These are phyloP conservation scores for Exobasidium rhododendri DNA, from an alignment of 1,284 basidiomycete genomes.

Conservation along the genomic window DNA sequence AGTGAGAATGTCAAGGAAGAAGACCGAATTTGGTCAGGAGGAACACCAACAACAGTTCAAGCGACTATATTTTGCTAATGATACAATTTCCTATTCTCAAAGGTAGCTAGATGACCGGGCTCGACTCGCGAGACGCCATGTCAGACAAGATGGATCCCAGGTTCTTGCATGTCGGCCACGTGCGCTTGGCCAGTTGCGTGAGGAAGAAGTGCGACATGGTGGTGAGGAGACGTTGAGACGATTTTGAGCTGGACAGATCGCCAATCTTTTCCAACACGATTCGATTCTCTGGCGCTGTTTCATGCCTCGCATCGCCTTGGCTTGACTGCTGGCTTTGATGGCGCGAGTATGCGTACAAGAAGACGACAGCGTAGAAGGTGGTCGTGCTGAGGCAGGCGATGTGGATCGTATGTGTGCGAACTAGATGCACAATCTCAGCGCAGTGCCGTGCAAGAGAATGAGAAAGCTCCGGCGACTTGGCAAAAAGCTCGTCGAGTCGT, in stretches of 20 bases:
- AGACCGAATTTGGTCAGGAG: no score
- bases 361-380: conserved; percentile 8
- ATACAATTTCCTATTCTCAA: no score
- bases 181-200: not conserved
- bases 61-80: no score
- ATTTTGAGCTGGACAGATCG: not conserved
- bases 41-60: no score
- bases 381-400: not conserved
- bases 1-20: no score
- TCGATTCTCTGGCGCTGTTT: not conserved
- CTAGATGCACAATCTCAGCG: conserved; percentile 3
- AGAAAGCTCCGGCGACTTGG: not conserved
- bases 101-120: no score
- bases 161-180: not conserved
- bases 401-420: not conserved
- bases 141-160: not conserved
- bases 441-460: not conserved
- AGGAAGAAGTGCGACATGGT: not conserved
- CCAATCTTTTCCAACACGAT: not conserved
- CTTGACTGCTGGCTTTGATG: not conserved
- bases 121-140: not conserved
- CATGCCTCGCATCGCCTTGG: not conserved
- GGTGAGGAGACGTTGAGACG: not conserved
- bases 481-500: not conserved
- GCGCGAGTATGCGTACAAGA: conserved; percentile 2